These are phyloP conservation scores for Phaffomyces thermotolerans DNA, from an alignment of 805 yeast genomes.

Conservation along the genomic window DNA sequence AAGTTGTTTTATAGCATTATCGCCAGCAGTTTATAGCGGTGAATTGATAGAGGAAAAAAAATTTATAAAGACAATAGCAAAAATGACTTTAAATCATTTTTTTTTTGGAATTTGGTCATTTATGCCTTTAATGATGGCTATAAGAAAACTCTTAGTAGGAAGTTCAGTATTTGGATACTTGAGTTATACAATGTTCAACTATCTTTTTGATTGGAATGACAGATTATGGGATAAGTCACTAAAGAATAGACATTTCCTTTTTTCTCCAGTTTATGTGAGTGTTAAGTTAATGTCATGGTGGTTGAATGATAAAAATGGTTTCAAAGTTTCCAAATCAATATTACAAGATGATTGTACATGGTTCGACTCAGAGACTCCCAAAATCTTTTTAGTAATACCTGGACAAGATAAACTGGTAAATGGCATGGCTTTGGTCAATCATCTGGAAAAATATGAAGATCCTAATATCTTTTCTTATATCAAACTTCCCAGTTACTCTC, in stretches of 20 bases:
- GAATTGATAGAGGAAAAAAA: slow-evolving; percentile 52
- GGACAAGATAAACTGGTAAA: slow-evolving; percentile 72
- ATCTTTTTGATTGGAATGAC: slow-evolving; percentile 83
- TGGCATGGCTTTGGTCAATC: slow-evolving; percentile 58
- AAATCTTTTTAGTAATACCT: slow-evolving; percentile 62
- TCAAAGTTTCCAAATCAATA: slow-evolving; percentile 30
- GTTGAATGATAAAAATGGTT: slow-evolving; percentile 50
- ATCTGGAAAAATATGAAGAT: slow-evolving; percentile 54
- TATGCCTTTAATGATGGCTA: slow-evolving; percentile 62
- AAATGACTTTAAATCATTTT: slow-evolving; percentile 37
- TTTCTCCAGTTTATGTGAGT: slow-evolving; percentile 80
- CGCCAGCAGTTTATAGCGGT: slow-evolving; percentile 93
- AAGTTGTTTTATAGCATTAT: slow-evolving; percentile 64
- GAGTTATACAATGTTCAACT: slow-evolving; percentile 81
- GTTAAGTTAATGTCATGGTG: slow-evolving; percentile 89
- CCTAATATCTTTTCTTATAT: slow-evolving; percentile 24
- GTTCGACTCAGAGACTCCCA: slow-evolving; percentile 48
- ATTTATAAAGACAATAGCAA: slow-evolving; percentile 58
- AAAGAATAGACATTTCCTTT: slow-evolving; percentile 69
- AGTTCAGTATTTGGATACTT: slow-evolving; percentile 50
- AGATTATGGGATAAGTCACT: slow-evolving; percentile 61
- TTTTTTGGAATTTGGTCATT: slow-evolving; percentile 76
- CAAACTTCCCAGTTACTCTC: slow-evolving; percentile 60
- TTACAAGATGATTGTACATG: slow-evolving; percentile 47
- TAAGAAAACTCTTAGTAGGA: slow-evolving; percentile 45